Evolutionary conservation across 106 monocot species (phyloP), one percentile per base, ranked within the genome.

Genomic region (Dioscorea zingiberensis): DNA sequence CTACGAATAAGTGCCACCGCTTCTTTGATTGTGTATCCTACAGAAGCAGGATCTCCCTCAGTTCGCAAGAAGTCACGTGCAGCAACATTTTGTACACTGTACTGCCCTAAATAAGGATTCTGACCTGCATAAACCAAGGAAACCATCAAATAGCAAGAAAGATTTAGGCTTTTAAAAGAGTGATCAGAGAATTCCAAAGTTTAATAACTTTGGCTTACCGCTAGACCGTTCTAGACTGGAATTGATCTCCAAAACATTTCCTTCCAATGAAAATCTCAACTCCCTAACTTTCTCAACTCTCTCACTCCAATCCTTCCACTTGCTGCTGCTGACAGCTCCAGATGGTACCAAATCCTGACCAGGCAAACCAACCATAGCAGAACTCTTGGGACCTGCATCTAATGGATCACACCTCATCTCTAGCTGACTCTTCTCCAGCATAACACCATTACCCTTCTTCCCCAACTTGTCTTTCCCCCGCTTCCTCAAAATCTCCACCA

Each of bases 11-110:
- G 97, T 68, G 77, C 85, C 68, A 97, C 74, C 70, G 88, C 88
- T 79, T 97, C 97, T 59, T 80, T 81, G 27, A 97, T 88, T 45
- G 97, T 91, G 65, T 97, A 97, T 55, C 97, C 97, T 47, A 88
- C 68, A 79, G 88, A 75, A 71, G 81, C 82, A 75, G 97, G 97
- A 84, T 92, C 86, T 6, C 91, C 97, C 63, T 97, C 97, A 44
- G 88, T 88, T 81, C 97, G 76, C 27, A 97, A 65, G 32, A 88
- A 92, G 71, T 97, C 97, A 38, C 97, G 88, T 64, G 88, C 92
- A 62, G 83, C 77, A 28, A 84, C 97, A 76, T 82, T 82, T 7
- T 79, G 78, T 69, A 74, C 78, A 30, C 64, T 78, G 67, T 80
- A 86, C 47, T 76, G 81, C 65, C 59, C 25, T 15, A 25, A 27